phyloP scores from a whole-genome alignment of 2,329 filamentous ascomycete genomes.

The Diaporthe humulicola region DNA sequence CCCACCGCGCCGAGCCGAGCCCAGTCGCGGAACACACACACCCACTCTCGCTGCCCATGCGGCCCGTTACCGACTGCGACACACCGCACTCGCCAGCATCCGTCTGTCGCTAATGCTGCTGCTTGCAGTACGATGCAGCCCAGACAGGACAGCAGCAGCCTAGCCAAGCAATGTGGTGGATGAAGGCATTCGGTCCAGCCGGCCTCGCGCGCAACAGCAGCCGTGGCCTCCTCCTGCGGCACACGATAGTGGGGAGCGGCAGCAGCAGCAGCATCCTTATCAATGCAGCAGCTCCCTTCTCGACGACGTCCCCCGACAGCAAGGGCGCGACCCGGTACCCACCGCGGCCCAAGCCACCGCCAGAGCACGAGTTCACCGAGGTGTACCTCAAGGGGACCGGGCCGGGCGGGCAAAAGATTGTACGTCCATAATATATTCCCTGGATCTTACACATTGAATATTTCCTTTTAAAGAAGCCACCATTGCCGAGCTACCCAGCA shows the following conservation, averaged over 20 bases:
- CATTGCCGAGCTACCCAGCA: not conserved
- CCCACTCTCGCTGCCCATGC: not conserved
- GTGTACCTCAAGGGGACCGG: constrained; percentile 91
- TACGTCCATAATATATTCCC: constrained; percentile 54
- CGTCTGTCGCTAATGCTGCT: not conserved
- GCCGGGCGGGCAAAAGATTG: constrained; percentile 96
- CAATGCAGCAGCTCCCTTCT: constrained; percentile 45
- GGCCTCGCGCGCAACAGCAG: constrained; percentile 12
- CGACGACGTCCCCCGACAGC: constrained; percentile 46
- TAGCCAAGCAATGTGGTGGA: constrained; percentile 33
- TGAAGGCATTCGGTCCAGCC: not conserved
- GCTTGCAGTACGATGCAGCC: constrained; percentile 6
- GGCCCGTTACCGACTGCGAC: not conserved
- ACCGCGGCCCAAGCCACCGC: constrained; percentile 78
- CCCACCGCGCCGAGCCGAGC: constrained; percentile 18
- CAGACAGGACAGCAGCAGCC: not conserved
- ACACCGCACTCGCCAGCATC: not conserved
- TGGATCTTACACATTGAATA: no score
- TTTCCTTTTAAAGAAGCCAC: not conserved
- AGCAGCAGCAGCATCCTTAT: not conserved
- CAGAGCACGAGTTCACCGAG: constrained; percentile 85
- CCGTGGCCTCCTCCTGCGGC: not conserved
- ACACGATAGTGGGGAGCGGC: not conserved
- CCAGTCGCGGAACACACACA: not conserved
- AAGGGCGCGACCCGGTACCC: constrained; percentile 73